phyloP scores from a whole-genome alignment of 768 basidiomycete genomes.

The Boletales sp. region DNA sequence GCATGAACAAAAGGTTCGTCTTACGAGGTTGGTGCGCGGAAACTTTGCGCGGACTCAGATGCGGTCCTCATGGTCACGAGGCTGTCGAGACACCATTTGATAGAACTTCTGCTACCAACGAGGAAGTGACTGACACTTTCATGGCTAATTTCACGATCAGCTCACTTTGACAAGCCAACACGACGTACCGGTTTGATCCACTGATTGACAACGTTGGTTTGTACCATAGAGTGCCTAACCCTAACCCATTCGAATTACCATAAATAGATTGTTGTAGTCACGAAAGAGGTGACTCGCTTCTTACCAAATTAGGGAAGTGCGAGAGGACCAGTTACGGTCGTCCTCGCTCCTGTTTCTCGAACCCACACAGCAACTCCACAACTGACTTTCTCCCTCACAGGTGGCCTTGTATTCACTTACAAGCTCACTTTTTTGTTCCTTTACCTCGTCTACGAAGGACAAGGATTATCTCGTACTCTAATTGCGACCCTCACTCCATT shows the following conservation, averaged over 20 bases:
- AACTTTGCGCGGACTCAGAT: no score
- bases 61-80: no score
- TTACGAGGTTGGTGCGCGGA: no score
- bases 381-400: not conserved
- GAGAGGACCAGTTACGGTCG: not conserved
- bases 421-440: constrained; percentile 17
- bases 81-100: no score
- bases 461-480: constrained; percentile 15
- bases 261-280: constrained; percentile 12
- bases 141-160: no score
- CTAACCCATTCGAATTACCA: constrained; percentile 2
- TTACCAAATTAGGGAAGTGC: constrained; percentile 10
- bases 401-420: constrained; percentile 34
- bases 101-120: no score
- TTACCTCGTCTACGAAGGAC: constrained; percentile 21
- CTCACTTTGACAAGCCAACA: no score
- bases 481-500: constrained; percentile 14
- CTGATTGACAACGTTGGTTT: not conserved
- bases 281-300: constrained; percentile 18
- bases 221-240: not conserved
- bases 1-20: no score
- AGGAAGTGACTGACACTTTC: no score
- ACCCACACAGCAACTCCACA: constrained; percentile 21
- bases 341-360: constrained; percentile 24
- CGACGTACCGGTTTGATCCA: not conserved